These are phyloP conservation scores for Penicillium cosmopolitanum DNA, from an alignment of 495 filamentous ascomycete genomes.

Conservation along the genomic window DNA sequence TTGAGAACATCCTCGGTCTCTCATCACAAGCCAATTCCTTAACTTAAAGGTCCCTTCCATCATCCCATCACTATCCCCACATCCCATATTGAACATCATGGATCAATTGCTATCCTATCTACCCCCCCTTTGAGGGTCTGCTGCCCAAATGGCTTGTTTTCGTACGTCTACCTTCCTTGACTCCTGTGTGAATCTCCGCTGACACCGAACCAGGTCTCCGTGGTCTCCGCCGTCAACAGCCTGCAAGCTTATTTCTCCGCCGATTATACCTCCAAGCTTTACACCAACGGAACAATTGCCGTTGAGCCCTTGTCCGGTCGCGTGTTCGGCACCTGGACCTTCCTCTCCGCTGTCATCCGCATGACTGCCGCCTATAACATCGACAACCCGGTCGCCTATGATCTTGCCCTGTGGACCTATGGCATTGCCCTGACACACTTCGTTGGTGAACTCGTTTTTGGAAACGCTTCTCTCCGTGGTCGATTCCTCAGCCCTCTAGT, in stretches of 20 bases:
- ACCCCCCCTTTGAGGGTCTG: constrained; percentile 58
- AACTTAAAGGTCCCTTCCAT: background rate
- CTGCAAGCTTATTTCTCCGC: constrained; percentile 78
- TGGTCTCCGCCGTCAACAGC: constrained; percentile 78
- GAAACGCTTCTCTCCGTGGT: constrained; percentile 68
- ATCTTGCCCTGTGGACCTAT: constrained; percentile 80
- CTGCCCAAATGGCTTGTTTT: constrained; percentile 71
- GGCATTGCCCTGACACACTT: constrained; percentile 82
- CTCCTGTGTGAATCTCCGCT: constrained; percentile 1
- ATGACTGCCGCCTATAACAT: constrained; percentile 88
- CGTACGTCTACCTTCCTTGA: constrained; percentile 38
- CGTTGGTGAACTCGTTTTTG: constrained; percentile 72
- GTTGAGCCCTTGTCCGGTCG: constrained; percentile 70
- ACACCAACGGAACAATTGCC: constrained; percentile 56
- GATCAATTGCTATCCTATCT: constrained; percentile 44
- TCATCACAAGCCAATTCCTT: constrained; percentile 15
- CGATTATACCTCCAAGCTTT: constrained; percentile 75
- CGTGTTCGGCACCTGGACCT: constrained; percentile 91
- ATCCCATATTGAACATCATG: constrained; percentile 26
- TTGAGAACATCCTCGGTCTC: constrained; percentile 24
- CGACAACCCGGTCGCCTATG: constrained; percentile 67
- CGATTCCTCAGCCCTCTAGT: constrained; percentile 73
- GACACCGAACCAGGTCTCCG: constrained; percentile 59
- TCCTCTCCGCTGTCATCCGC: constrained; percentile 73
- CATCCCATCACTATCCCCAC: background rate